Evolutionary conservation across 768 basidiomycete species (phyloP).

Genomic region (Trametes coccinea): DNA sequence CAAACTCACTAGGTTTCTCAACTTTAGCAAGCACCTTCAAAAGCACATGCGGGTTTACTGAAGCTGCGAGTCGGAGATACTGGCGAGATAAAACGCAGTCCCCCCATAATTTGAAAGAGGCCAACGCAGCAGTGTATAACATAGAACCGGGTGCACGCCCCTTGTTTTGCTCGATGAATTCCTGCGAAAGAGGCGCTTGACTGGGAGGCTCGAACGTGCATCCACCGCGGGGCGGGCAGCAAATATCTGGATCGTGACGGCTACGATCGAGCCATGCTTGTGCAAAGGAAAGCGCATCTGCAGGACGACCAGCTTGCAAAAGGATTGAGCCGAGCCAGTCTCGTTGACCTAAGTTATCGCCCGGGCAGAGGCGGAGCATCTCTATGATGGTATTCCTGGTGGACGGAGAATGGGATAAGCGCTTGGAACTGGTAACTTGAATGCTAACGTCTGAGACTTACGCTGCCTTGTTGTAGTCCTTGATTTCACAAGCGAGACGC

Average conservation of each 20-base stretch:
- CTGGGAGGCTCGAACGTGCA: constrained; percentile 24
- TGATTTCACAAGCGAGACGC: constrained; percentile 36
- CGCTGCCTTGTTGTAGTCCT: constrained; percentile 35
- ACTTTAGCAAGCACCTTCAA: constrained; percentile 41
- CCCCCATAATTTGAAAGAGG: constrained; percentile 43
- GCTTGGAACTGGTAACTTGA: background rate
- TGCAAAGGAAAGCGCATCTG: constrained; percentile 43
- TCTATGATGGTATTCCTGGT: constrained; percentile 39
- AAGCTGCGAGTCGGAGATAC: constrained; percentile 40
- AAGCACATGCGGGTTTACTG: constrained; percentile 37
- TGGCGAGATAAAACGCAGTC: constrained; percentile 41
- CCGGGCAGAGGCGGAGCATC: constrained; percentile 45
- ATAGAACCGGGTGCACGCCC: background rate
- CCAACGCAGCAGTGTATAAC: constrained; percentile 43
- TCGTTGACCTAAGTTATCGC: constrained; percentile 43
- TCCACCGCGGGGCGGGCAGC: constrained; percentile 22
- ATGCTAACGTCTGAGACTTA: background rate
- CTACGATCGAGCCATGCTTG: constrained; percentile 37
- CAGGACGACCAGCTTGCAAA: constrained; percentile 34
- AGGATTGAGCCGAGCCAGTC: constrained; percentile 42
- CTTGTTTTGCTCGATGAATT: constrained; percentile 17
- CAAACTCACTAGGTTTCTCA: constrained; percentile 37
- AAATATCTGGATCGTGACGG: background rate
- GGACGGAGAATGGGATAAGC: background rate
- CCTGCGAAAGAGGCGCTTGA: constrained; percentile 16